Evolutionary conservation across 2,329 filamentous ascomycete genomes (phyloP).

Genomic region (Tolypocladium ovalisporum): DNA sequence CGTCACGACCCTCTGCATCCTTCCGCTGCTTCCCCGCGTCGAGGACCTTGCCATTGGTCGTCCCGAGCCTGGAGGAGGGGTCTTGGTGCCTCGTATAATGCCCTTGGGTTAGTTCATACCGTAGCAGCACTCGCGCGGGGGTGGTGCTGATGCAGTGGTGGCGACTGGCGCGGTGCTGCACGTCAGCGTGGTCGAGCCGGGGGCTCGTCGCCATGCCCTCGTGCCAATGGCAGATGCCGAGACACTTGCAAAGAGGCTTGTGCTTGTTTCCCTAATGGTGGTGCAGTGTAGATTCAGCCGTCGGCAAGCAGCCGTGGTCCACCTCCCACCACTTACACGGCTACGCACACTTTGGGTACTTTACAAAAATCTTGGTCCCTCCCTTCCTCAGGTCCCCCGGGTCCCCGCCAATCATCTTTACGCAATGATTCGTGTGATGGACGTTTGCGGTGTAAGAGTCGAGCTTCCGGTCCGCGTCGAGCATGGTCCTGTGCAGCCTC

Average conservation of each 20-base stretch:
- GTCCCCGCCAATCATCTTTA: slow-evolving; percentile 8
- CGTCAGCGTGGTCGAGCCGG: no score
- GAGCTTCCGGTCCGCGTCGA: slow-evolving; percentile 7
- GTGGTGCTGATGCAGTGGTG: neutral
- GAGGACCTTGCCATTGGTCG: neutral
- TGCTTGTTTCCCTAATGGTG: no score
- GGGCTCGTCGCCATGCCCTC: no score
- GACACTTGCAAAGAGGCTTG: neutral
- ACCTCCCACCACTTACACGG: neutral
- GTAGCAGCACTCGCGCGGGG: neutral
- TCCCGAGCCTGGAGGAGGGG: neutral
- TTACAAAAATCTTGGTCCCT: slow-evolving; percentile 10
- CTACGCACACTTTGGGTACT: slow-evolving; percentile 8
- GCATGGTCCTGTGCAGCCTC: slow-evolving; percentile 8
- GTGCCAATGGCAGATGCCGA: no score
- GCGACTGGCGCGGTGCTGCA: no score
- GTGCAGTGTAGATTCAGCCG: no score
- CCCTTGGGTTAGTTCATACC: no score
- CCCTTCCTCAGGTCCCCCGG: slow-evolving; percentile 5
- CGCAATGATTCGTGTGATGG: slow-evolving; percentile 11
- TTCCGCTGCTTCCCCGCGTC: neutral
- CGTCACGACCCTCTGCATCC: neutral
- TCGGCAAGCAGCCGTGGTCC: no score
- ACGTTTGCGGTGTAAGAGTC: slow-evolving; percentile 11
- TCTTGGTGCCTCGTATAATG: neutral